A percentile compares a stretch with the other conserved stretches of the same genome.
Conservation (phyloP, 1,284 basidiomycete species). For the Fomes fomentarius region DNA sequence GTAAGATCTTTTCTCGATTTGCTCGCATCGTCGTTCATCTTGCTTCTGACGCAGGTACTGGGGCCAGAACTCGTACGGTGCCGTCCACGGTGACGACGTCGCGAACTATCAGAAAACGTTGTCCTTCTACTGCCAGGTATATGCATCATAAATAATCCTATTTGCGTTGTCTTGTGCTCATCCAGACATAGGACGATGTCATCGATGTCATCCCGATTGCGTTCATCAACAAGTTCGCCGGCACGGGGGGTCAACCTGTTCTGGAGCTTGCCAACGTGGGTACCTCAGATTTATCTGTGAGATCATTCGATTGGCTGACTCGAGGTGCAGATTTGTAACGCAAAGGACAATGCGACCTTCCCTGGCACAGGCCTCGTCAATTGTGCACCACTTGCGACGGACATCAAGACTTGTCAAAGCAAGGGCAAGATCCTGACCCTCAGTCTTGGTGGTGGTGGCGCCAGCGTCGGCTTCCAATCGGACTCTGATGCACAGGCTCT, state of each 20-base stretch:
- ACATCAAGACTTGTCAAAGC: conserved; percentile 61
- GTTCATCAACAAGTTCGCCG: conserved; percentile 65
- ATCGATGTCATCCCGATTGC: conserved; percentile 67
- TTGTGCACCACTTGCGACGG: conserved; percentile 54
- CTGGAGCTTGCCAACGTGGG: conserved; percentile 66
- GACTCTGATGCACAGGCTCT: conserved; percentile 56
- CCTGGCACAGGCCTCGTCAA: conserved; percentile 59
- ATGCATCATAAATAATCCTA: neutral
- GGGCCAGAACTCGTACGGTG: conserved; percentile 73
- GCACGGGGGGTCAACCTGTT: conserved; percentile 55
- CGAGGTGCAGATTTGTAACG: conserved; percentile 54
- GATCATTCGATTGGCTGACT: neutral
- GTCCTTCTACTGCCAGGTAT: conserved; percentile 60
- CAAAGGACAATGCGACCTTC: conserved; percentile 56
- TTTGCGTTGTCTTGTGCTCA: neutral
- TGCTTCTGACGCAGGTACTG: conserved; percentile 48
- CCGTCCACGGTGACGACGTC: conserved; percentile 45
- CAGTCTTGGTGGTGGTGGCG: conserved; percentile 36
- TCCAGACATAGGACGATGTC: conserved; percentile 49
- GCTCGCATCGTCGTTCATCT: conserved; percentile 1
- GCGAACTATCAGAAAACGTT: conserved; percentile 60
- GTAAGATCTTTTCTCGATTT: conserved; percentile 5
- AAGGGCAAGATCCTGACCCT: conserved; percentile 64
- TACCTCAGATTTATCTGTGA: neutral
- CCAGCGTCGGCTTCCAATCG: conserved; percentile 53